Evolutionary conservation across 177 flowering plant genomes (phyloP), one percentile per base, ranked within the genome.

Genomic region (Vitis hybrid): DNA sequence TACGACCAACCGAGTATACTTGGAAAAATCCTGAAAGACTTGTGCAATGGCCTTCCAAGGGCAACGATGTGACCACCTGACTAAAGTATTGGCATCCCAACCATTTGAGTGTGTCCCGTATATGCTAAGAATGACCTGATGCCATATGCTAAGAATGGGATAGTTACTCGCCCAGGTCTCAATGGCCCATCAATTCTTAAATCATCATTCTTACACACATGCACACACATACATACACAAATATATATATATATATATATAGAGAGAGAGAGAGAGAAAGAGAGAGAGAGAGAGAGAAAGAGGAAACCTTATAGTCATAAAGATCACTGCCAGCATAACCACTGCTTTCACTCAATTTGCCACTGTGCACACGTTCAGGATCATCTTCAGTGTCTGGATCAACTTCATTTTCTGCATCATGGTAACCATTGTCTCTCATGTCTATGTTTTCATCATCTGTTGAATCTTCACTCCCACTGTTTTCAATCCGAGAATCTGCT

Each of bases 341-440:
- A 78, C 99, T 92, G 74, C 92, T 96, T 80, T 86, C 98, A 76
- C 99, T 90, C 73, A 90, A 76, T 78, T 91, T 96, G 26, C 94
- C 98, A 81, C 94, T 92, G 52, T 83, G 81, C n/a, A 86, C 85
- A 52, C 97, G 95, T 59, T 87, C 97, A 72, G 77, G 76, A 65
- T 91, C 94, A 70, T 86, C 90, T 72, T 90, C 95, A 62, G 85
- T 83, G 57, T 91, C 98, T 11, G 72, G 89, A 67, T 88, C 91
- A 65, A 73, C 93, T 77, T 89, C 97, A 74, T 90, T 92, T 84
- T 93, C 88, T 64, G 89, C 91, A 84, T 89, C 93, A 81, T 89
- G 97, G 78, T 87, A 93, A 49, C 94, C 97, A 87, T 87, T 86
- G 17, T 84, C 87, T 78, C 88, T 91, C 54, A 81, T 30, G 75